These are phyloP conservation scores for Glomus cerebriforme DNA, from an alignment of 192 early-diverging fungal genomes.

Conservation along the genomic window DNA sequence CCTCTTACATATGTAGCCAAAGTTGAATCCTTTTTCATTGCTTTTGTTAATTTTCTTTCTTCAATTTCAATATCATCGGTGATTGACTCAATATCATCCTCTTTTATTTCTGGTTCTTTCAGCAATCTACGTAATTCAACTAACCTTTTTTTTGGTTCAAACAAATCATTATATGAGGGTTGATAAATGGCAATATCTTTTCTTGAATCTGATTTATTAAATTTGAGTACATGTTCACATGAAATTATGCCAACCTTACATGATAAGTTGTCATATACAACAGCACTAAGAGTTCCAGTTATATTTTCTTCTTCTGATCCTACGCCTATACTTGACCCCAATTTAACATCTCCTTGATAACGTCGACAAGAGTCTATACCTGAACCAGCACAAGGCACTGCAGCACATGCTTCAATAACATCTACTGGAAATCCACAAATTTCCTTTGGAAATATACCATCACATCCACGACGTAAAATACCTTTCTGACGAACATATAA, in stretches of 20 bases:
- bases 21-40: not conserved
- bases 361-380: not conserved
- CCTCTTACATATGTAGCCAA: not conserved
- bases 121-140: too few species aligned
- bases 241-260: too few species aligned
- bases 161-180: too few species aligned
- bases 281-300: not conserved
- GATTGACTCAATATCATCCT: not conserved
- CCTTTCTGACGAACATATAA: not conserved
- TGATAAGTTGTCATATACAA: too few species aligned
- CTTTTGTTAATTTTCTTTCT: too few species aligned
- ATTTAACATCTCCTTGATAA: conserved; percentile 6
- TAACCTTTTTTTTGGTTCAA: too few species aligned
- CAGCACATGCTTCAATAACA: not conserved
- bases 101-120: not conserved
- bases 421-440: conserved; percentile 13
- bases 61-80: not conserved
- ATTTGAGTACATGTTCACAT: too few species aligned
- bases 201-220: not conserved
- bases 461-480: conserved; percentile 1
- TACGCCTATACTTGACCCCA: conserved; percentile 7
- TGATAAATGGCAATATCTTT: not conserved
- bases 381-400: not conserved
- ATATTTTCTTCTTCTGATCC: not conserved
- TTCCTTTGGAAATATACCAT: not conserved